These are phyloP conservation scores for Gremmenia infestans DNA, from an alignment of 2,329 filamentous ascomycete genomes.

Conservation along the genomic window DNA sequence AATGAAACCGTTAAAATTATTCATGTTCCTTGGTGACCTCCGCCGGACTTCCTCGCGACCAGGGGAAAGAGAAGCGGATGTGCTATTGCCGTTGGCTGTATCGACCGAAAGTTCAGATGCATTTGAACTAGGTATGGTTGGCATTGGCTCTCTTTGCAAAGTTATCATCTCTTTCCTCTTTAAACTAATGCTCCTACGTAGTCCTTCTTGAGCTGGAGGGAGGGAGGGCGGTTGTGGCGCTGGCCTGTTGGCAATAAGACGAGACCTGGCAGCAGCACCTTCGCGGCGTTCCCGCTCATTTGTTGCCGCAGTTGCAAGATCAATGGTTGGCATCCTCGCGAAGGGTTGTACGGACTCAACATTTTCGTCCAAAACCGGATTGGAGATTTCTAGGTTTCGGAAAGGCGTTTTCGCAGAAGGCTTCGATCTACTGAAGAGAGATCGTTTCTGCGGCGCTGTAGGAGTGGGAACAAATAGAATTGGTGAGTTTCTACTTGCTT, in stretches of 20 bases:
- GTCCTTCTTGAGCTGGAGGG: conserved; percentile 16
- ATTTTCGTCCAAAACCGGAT: conserved; percentile 20
- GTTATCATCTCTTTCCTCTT: conserved; percentile 20
- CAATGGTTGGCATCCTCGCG: conserved; percentile 29
- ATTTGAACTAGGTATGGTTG: conserved; percentile 16
- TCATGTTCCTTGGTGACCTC: conserved; percentile 26
- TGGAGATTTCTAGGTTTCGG: conserved; percentile 28
- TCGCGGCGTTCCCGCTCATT: conserved; percentile 30
- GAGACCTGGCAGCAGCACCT: conserved; percentile 19
- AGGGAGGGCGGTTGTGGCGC: conserved; percentile 20
- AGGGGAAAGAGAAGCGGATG: conserved; percentile 30
- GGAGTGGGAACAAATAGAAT: conserved; percentile 1
- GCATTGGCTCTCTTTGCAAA: conserved; percentile 8
- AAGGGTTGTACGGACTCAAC: conserved; percentile 19
- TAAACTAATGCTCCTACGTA: conserved; percentile 18
- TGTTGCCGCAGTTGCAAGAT: conserved; percentile 27
- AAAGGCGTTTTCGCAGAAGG: conserved; percentile 20
- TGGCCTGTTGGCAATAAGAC: conserved; percentile 20
- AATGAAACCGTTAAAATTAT: conserved; percentile 15
- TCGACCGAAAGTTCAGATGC: conserved; percentile 11
- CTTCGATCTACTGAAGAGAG: conserved; percentile 23
- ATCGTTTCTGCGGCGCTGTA: conserved; percentile 20
- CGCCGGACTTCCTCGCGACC: conserved; percentile 29
- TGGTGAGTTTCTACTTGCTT: neutral
- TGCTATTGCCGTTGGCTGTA: conserved; percentile 23